Base-by-base conservation (phyloP, 306 rosid genomes). In the Spatholobus suberectus region DNA sequence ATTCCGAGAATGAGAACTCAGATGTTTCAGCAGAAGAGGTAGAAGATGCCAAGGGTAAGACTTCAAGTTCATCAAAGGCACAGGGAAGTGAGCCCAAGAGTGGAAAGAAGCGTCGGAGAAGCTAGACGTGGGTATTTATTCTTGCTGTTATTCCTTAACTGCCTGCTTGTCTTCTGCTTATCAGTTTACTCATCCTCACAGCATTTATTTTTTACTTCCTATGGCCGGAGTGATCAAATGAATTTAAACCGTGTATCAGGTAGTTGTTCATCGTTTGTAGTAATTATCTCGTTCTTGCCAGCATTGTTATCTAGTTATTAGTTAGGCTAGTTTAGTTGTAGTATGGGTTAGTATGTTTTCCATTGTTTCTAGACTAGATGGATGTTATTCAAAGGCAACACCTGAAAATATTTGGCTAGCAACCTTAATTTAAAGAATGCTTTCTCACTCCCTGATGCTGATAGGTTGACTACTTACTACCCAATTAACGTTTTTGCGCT, bases 81-180 rank as follows among this genome's bases (percentile, higher is more conserved):
- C 88, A 79, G 63, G 89, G 85, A 74, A 89, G 81, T 17, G 88
- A 81, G 79, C 58, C 70, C 77, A 95, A 89, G 92, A 52, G 84
- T 18, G 96, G 92, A 70, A 94, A 90, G 90, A 96, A 96, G 89
- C 91, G 96, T 65, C 84, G 86, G 71, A 89, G 89, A 86, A 87
- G 35, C 75, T 52, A 93, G 83, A 75, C 74, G 88, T 79, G 80
- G 76, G 79, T 77, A 41, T 37, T 27, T 75, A 32, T 62, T 63
- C 44, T 27, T 21, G 0, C 55, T 74, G 21, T 75, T 46, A 58
- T 83, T 70, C 77, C 75, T 62, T 24, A 14, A 15, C 78, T 54
- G 79, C 70, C n/a, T 73, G 81, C 78, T 51, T 62, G 84, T 38
- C 81, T 38, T 78, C 49, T 74, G 75, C 76, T 49, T 68, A 70